A percentile compares a stretch with the other conserved stretches of the same genome.
Evolutionary conservation across 768 basidiomycete species (phyloP).

Genomic region (Suillus subaureus): DNA sequence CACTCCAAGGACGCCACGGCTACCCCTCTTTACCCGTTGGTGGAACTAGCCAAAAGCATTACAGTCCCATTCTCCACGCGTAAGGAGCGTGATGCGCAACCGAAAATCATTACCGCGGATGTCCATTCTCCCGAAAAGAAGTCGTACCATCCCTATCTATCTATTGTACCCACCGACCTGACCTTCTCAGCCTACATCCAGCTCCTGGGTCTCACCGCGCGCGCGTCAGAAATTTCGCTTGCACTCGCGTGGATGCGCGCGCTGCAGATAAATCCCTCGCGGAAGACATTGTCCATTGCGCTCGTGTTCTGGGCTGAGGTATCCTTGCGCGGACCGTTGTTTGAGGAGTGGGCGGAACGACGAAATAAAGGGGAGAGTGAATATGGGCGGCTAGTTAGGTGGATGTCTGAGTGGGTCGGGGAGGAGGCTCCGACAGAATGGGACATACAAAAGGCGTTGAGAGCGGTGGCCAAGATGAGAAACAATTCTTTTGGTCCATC

Average conservation of each 20-base stretch:
- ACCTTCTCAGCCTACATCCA: constrained; percentile 62
- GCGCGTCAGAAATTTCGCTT: constrained; percentile 63
- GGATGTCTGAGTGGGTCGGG: constrained; percentile 65
- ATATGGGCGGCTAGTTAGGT: constrained; percentile 47
- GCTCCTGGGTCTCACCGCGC: constrained; percentile 54
- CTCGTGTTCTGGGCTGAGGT: constrained; percentile 77
- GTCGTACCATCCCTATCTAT: constrained; percentile 26
- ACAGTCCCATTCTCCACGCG: constrained; percentile 4
- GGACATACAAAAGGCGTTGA: constrained; percentile 36
- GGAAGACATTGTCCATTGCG: constrained; percentile 57
- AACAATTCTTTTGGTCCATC: constrained; percentile 22
- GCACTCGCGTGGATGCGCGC: constrained; percentile 75
- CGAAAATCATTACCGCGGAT: neutral
- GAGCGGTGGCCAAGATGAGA: constrained; percentile 31
- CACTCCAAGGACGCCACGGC: constrained; percentile 23
- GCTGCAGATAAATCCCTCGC: constrained; percentile 53
- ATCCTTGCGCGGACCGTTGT: constrained; percentile 57
- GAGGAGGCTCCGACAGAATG: constrained; percentile 44
- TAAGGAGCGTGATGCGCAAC: constrained; percentile 1
- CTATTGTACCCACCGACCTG: constrained; percentile 50
- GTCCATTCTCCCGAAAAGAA: constrained; percentile 14
- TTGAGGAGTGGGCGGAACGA: constrained; percentile 47
- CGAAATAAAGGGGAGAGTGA: constrained; percentile 38
- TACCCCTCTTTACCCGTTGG: constrained; percentile 27
- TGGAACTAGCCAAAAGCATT: constrained; percentile 34